These are phyloP conservation scores for Salix suchowensis DNA, from an alignment of 345 rosid species.

Conservation along the genomic window DNA sequence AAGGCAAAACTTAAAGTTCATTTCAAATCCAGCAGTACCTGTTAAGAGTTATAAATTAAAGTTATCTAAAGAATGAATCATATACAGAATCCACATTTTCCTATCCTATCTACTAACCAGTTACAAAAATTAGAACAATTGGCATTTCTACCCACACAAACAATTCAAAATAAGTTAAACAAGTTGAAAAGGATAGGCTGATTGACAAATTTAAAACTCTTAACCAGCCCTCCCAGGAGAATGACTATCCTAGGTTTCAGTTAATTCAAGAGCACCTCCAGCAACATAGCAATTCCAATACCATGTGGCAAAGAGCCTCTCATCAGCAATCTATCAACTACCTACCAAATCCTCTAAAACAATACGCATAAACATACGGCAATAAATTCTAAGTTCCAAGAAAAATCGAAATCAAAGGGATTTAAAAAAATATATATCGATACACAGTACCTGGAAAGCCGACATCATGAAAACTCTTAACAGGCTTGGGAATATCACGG, in stretches of 20 bases:
- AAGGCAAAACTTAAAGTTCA: background rate
- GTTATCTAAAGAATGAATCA: too few relatives aligned
- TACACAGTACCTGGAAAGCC: slow-evolving; percentile 79
- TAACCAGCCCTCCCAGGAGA: too few relatives aligned
- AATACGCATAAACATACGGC: background rate
- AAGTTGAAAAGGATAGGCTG: background rate
- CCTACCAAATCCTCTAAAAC: background rate
- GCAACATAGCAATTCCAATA: too few relatives aligned
- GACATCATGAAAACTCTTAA: slow-evolving; percentile 64
- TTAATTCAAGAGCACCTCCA: too few relatives aligned
- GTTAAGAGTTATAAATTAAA: background rate
- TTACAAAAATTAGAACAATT: background rate
- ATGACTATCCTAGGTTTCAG: too few relatives aligned
- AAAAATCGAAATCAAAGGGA: background rate
- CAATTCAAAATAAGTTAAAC: background rate
- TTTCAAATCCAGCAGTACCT: background rate
- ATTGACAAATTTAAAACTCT: background rate
- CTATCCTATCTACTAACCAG: background rate
- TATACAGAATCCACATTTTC: background rate
- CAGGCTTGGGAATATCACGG: slow-evolving; percentile 89
- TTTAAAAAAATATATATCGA: background rate
- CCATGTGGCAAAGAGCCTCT: background rate
- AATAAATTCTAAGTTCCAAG: background rate
- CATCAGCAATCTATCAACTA: background rate
- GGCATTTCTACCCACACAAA: background rate